Base-by-base conservation (phyloP, 1,284 basidiomycete species). In the Ceratobasidium sp. region DNA sequence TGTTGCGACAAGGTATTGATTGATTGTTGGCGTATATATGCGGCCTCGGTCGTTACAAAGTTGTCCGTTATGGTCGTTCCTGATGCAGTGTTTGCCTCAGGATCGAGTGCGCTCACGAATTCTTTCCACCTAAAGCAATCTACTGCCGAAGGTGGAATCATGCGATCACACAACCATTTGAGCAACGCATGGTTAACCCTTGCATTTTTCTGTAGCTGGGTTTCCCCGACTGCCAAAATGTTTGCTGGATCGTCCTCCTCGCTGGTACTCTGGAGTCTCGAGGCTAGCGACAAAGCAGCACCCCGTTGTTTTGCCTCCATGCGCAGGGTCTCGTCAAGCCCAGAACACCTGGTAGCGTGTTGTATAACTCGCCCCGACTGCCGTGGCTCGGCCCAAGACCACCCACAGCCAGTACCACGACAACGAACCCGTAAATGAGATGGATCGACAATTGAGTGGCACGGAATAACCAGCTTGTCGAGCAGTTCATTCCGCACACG, bases 91-190 rank as follows among this genome's bases (percentile, higher is more conserved):
- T 33, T 30, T 3, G n/a, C 23, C 16, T 48, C 35, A 1, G 55
- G 55, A 50, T 73, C 57, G 1, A 73, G 33, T 6, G 18, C 55
- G 12, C 6, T 35, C 27, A 73, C 52, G 35, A 73, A 44, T 27
- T 73, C 70, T 46, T 27, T 18, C 70, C 70, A 73, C 2, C 57
- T 23, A 3, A 27, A 62, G 46, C 70, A 60, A 27, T 73, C 70
- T 8, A 73, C 70, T 3, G 70, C 38, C 1, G 70, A 73, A 1
- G 57, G 70, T 1, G 70, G 41, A 2, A 73, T 50, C 70, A 73
- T 73, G 14, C 70, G 44, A 46, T 73, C 70, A 30, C 70, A 73
- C n/a, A 62, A 14, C 35, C 38, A 73, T 44, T 73, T 73, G 41
- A 73, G 70, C 12, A 73, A 33, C 1, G 70, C 70, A 38, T 73